These are phyloP conservation scores for Farysia itapuensis DNA, from an alignment of 1,284 basidiomycete genomes.

Conservation along the genomic window DNA sequence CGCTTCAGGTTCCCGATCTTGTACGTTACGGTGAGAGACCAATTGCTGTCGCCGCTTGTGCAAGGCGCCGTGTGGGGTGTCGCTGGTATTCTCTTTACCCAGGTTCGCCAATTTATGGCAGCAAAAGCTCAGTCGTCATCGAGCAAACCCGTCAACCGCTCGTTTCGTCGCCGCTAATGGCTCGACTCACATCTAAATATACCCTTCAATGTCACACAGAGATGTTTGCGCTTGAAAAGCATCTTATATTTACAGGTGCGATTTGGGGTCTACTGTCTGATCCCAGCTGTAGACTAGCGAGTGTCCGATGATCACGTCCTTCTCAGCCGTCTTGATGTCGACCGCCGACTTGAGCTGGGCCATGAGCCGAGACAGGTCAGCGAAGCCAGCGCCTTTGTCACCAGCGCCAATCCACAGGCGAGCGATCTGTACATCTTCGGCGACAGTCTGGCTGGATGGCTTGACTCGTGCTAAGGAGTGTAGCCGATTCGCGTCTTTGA, in stretches of 20 bases:
- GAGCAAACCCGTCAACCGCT: no score
- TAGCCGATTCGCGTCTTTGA: conserved; percentile 2
- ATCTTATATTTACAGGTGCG: no score
- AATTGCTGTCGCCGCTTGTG: conserved; percentile 46
- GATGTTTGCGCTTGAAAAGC: no score
- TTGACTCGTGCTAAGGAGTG: conserved; percentile 12
- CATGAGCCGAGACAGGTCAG: conserved; percentile 12
- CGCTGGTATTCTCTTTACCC: conserved; percentile 31
- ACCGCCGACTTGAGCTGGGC: conserved; percentile 12
- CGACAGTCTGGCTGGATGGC: not conserved
- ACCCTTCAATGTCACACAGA: no score
- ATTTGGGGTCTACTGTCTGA: not conserved
- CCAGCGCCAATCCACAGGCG: conserved; percentile 21
- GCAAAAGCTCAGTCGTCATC: no score
- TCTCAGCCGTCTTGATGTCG: not conserved
- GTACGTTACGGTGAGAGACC: conserved; percentile 49
- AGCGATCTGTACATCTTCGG: conserved; percentile 9
- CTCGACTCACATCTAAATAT: no score
- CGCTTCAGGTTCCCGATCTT: conserved; percentile 40
- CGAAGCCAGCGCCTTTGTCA: conserved; percentile 13
- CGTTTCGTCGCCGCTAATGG: no score
- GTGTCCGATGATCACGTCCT: conserved; percentile 17
- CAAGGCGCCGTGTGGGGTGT: conserved; percentile 50
- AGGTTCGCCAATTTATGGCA: conserved; percentile 29
- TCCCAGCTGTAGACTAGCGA: conserved; percentile 20